Evolutionary conservation across 805 yeast species (phyloP).

Genomic region (Saturnispora diversa): DNA sequence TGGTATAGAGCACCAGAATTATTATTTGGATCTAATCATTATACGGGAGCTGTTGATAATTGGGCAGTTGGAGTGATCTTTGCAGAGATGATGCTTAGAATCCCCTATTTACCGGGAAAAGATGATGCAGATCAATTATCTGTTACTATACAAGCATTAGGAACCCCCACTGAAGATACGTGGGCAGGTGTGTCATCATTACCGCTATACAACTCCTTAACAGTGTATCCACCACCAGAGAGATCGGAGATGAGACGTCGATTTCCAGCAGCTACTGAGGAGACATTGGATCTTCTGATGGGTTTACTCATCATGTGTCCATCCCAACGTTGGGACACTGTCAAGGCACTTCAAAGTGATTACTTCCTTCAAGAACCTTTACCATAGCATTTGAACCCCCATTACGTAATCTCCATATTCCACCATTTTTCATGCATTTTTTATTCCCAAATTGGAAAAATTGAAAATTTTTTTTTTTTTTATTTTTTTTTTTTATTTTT

Average conservation of each 20-base stretch:
- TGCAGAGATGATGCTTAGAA: constrained; percentile 91
- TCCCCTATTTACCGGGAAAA: constrained; percentile 90
- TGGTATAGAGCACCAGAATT: constrained; percentile 98
- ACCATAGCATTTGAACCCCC: constrained; percentile 31
- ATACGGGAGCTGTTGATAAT: constrained; percentile 81
- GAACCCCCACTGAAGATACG: constrained; percentile 84
- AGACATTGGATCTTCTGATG: constrained; percentile 67
- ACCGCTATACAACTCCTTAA: constrained; percentile 66
- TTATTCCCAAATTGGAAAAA: too few species aligned
- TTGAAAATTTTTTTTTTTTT: constrained; percentile 2
- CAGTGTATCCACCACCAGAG: constrained; percentile 76
- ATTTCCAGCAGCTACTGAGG: constrained; percentile 85
- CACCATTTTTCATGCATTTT: too few species aligned
- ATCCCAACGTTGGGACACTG: constrained; percentile 56
- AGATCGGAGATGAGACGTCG: constrained; percentile 71
- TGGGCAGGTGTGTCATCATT: constrained; percentile 88
- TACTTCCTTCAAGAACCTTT: constrained; percentile 69
- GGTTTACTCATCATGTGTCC: constrained; percentile 76
- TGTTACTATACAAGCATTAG: constrained; percentile 90
- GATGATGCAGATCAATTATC: constrained; percentile 86
- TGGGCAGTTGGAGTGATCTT: constrained; percentile 97
- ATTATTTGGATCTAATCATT: constrained; percentile 79
- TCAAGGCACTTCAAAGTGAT: constrained; percentile 52
- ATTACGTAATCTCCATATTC: not conserved
- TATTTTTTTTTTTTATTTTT: too few species aligned